Base-by-base conservation (phyloP, 2,329 filamentous ascomycete species). In the Pseudogymnoascus sp. region DNA sequence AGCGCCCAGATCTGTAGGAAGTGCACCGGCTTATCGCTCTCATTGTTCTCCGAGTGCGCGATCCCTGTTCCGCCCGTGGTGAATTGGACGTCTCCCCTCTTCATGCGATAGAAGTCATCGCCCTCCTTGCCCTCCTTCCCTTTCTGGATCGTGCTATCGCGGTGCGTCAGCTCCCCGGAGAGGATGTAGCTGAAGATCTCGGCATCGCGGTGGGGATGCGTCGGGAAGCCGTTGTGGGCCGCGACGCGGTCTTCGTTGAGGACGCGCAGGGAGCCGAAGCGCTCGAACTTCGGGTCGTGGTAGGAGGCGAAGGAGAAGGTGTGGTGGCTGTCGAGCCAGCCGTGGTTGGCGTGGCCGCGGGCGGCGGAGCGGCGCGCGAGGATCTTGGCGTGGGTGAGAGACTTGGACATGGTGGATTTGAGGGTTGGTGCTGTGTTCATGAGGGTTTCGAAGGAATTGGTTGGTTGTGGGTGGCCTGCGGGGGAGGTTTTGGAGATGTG, bases 141-240 rank as follows among this genome's bases (percentile, higher is more conserved):
- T 76, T 87, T 90, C 74, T 84, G 84, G 69, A 90, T 84, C 87
- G 96, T 93, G 65, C 85, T 89, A 77, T 96, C 91, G 59, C 91
- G 88, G 78, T 96, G 92, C 59, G 92, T 93, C 66, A 96, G 83
- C 76, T 93, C 90, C 67, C 92, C 91, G 56, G 81, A 85, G n/a
- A 96, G 80, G 71, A 96, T 88, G 77, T 96, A 95, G 72, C 83
- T 88, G 81, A 93, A 96, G 77, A 96, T 96, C 75, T 96, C 89
- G 74, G 91, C 93, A 74, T 96, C 89, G 67, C 88, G 84, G 75
- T 96, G 92, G 25, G 86, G 86, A 73, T 96, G 92, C 0, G 90
- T 92, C 3, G 91, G 90, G 77, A 96, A 96, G 4, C 91, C 91
- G 8, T 82, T 85, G 65, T 85, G 83, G 28, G 87, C 78, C 70